Conservation (phyloP, 352 stramenopile species). For the Phytophthora citrophthora region DNA sequence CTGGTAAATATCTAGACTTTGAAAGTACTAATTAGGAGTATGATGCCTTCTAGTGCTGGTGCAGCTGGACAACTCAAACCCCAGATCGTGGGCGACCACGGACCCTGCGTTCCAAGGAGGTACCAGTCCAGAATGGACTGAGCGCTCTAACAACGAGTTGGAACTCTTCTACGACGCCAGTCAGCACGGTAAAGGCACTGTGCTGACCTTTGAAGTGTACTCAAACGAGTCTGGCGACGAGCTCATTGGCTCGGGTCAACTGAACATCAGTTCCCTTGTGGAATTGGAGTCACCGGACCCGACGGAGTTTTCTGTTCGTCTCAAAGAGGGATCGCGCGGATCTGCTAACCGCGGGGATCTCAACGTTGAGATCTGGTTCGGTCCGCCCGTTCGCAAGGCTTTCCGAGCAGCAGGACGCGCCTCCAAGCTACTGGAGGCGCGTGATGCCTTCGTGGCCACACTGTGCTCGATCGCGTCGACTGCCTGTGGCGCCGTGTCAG, state of each 20-base stretch:
- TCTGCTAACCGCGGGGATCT: constrained; percentile 63
- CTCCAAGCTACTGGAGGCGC: constrained; percentile 75
- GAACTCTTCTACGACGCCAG: constrained; percentile 82
- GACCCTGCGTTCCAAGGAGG: constrained; percentile 72
- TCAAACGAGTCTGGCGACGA: constrained; percentile 75
- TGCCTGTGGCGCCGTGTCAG: constrained; percentile 36
- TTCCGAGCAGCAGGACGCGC: constrained; percentile 78
- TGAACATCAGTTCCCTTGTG: constrained; percentile 54
- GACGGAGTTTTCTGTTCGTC: constrained; percentile 50
- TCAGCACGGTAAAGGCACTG: constrained; percentile 49
- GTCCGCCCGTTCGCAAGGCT: constrained; percentile 75
- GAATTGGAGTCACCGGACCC: constrained; percentile 41
- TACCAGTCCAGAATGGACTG: constrained; percentile 68
- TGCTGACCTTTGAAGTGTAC: constrained; percentile 75
- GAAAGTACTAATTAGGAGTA: constrained; percentile 12
- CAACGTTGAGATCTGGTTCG: constrained; percentile 73
- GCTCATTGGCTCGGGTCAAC: constrained; percentile 73
- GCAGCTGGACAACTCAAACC: constrained; percentile 66
- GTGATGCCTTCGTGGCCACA: constrained; percentile 66
- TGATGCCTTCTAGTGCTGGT: constrained; percentile 58
- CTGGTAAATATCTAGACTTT: neutral
- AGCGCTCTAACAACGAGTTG: constrained; percentile 78
- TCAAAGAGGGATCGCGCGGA: constrained; percentile 54
- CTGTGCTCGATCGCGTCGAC: constrained; percentile 51
- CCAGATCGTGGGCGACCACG: constrained; percentile 66